These are phyloP conservation scores for Fraxinus baroniana DNA, from an alignment of 305 asterid species.

Conservation along the genomic window DNA sequence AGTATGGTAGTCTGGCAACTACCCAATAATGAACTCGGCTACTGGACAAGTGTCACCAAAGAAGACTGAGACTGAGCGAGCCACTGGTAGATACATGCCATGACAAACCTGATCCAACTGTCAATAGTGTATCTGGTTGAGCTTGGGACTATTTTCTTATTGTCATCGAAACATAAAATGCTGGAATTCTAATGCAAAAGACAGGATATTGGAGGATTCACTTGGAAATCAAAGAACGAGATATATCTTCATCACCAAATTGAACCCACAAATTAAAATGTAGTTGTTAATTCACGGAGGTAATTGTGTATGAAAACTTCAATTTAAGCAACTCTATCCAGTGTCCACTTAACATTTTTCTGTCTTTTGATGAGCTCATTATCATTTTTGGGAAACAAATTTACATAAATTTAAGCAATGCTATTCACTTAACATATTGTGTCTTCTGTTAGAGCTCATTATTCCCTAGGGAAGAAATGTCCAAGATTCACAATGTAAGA, in stretches of 20 bases:
- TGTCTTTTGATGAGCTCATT: background rate
- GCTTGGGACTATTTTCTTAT: background rate
- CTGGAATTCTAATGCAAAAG: background rate
- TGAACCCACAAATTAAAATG: background rate
- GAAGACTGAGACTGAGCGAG: background rate
- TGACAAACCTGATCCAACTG: conserved; percentile 1
- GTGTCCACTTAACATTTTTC: background rate
- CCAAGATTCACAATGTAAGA: background rate
- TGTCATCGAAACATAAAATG: background rate
- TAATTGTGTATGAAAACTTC: background rate
- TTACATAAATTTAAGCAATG: background rate
- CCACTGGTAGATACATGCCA: background rate
- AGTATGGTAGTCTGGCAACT: background rate
- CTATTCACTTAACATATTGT: background rate
- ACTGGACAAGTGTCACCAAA: background rate
- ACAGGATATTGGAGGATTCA: background rate
- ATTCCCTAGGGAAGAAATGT: background rate
- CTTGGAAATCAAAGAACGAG: background rate
- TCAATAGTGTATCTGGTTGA: background rate
- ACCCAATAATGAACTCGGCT: background rate
- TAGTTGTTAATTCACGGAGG: background rate
- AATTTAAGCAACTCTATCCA: background rate
- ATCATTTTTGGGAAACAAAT: background rate
- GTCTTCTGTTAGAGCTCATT: background rate
- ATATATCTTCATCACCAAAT: background rate